These are phyloP conservation scores for Glarea lozoyensis DNA, from an alignment of 495 filamentous ascomycete species.

Conservation along the genomic window DNA sequence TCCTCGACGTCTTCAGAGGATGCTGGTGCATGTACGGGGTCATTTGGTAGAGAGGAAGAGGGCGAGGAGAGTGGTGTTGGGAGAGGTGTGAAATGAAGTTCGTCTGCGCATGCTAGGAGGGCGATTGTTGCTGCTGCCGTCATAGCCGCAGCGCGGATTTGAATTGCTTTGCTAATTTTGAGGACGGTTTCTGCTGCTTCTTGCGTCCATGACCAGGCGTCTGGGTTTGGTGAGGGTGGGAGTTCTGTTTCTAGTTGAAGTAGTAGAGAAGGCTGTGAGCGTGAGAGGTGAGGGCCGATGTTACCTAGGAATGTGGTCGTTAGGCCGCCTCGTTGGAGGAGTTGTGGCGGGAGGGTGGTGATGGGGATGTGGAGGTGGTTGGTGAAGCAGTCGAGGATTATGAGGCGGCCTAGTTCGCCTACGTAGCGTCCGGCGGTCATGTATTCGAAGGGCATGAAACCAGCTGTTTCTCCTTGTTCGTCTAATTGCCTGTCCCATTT, in stretches of 20 bases:
- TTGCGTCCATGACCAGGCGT: conserved; percentile 49
- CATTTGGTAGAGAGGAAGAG: conserved; percentile 1
- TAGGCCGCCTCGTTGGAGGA: conserved; percentile 54
- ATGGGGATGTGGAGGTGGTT: conserved; percentile 28
- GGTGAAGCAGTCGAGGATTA: conserved; percentile 58
- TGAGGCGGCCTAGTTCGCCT: conserved; percentile 69
- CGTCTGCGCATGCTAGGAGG: conserved; percentile 55
- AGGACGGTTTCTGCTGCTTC: conserved; percentile 46
- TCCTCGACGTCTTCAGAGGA: conserved; percentile 31
- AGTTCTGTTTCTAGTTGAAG: conserved; percentile 44
- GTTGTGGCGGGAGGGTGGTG: conserved; percentile 45
- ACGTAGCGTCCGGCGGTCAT: conserved; percentile 81
- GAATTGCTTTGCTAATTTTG: conserved; percentile 52
- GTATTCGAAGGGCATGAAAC: conserved; percentile 82
- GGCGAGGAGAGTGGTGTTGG: background rate
- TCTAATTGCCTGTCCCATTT: conserved; percentile 66
- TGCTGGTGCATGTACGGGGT: background rate
- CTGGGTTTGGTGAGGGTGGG: conserved; percentile 32
- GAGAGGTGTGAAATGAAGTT: conserved; percentile 37
- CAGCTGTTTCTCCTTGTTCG: conserved; percentile 55
- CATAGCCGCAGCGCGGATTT: conserved; percentile 61
- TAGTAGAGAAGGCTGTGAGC: conserved; percentile 37
- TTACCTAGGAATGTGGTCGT: conserved; percentile 66
- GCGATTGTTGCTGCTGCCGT: conserved; percentile 63
- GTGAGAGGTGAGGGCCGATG: conserved; percentile 37